Evolutionary conservation across 257 asterid species (phyloP).

Genomic region (Gentiana dahurica): DNA sequence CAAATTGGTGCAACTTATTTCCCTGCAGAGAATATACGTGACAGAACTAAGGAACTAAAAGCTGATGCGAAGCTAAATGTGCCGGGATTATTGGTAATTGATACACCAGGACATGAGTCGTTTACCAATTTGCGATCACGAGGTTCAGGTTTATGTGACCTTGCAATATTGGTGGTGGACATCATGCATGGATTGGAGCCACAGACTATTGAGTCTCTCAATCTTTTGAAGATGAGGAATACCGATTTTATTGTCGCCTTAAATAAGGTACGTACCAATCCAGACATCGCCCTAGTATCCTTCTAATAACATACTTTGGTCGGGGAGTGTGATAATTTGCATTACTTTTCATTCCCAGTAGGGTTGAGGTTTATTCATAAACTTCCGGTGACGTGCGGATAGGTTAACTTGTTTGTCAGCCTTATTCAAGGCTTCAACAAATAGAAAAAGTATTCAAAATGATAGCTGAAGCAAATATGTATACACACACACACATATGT

Average conservation of each 20-base stretch:
- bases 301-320: neutral
- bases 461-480: too few relatives aligned
- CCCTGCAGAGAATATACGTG: slow-evolving; percentile 93
- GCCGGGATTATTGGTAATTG: slow-evolving; percentile 92
- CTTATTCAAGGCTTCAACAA: too few relatives aligned
- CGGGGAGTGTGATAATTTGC: too few relatives aligned
- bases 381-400: too few relatives aligned
- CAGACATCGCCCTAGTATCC: slow-evolving; percentile 2
- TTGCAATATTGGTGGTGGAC: slow-evolving; percentile 94
- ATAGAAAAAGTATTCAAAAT: too few relatives aligned
- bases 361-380: too few relatives aligned
- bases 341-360: too few relatives aligned
- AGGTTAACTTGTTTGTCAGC: too few relatives aligned
- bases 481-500: too few relatives aligned
- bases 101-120: slow-evolving; percentile 98
- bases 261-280: slow-evolving; percentile 61
- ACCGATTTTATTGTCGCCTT: slow-evolving; percentile 84
- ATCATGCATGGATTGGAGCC: slow-evolving; percentile 98
- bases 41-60: slow-evolving; percentile 90
- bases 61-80: slow-evolving; percentile 92
- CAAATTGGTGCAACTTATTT: slow-evolving; percentile 98
- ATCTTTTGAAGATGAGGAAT: slow-evolving; percentile 87
- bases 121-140: slow-evolving; percentile 87
- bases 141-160: slow-evolving; percentile 95
- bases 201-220: slow-evolving; percentile 93